A percentile compares a stretch with the other conserved stretches of the same genome.
Evolutionary conservation across 495 filamentous ascomycete species (phyloP).

Genomic region (Talaromyces stipitatus): DNA sequence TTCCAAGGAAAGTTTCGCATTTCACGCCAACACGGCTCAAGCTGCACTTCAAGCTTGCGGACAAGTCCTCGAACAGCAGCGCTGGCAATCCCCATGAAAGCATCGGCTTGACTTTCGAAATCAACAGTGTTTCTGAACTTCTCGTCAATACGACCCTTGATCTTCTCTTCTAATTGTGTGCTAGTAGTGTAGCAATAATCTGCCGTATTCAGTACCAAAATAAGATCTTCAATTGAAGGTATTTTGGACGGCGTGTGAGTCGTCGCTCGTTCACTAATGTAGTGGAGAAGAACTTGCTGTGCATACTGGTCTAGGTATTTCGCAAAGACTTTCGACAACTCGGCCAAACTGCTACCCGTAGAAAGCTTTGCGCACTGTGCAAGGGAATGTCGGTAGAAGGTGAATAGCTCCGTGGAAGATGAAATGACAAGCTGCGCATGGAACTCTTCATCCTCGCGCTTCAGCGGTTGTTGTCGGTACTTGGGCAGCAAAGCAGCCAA

Average conservation of each 20-base stretch:
- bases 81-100: constrained; percentile 91
- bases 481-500: constrained; percentile 79
- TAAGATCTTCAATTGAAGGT: constrained; percentile 65
- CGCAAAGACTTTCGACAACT: constrained; percentile 75
- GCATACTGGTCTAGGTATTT: constrained; percentile 96
- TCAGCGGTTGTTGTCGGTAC: constrained; percentile 77
- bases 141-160: constrained; percentile 79
- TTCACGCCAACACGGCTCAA: constrained; percentile 87
- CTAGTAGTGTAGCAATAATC: constrained; percentile 96
- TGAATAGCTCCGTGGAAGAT: constrained; percentile 94
- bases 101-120: constrained; percentile 84
- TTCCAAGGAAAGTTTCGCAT: constrained; percentile 98
- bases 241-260: constrained; percentile 41
- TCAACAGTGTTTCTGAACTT: constrained; percentile 70
- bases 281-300: constrained; percentile 79
- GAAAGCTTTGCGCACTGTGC: constrained; percentile 96
- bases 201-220: constrained; percentile 88
- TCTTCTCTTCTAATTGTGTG: constrained; percentile 86
- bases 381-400: constrained; percentile 85
- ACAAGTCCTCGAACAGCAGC: constrained; percentile 81
- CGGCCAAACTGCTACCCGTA: constrained; percentile 75
- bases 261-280: constrained; percentile 55
- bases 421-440: constrained; percentile 80
- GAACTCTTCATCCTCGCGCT: constrained; percentile 84
- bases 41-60: constrained; percentile 68